Conservation (phyloP, 2,329 filamentous ascomycete species). For the Cordyceps fumosorosea region DNA sequence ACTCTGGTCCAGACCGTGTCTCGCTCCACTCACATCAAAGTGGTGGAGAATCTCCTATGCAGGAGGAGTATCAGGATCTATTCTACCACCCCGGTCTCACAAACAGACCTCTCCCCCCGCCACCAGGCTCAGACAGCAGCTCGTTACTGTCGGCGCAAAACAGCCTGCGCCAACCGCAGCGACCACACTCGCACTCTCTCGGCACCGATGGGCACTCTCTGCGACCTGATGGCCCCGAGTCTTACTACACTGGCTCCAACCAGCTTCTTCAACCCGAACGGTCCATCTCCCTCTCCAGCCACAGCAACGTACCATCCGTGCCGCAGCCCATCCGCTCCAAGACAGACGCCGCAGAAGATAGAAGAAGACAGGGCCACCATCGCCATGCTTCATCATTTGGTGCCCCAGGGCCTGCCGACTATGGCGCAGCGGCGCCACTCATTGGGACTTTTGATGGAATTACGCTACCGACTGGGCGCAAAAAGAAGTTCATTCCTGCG, state of each 20-base stretch:
- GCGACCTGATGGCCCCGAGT: slow-evolving; percentile 41
- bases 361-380: slow-evolving; percentile 47
- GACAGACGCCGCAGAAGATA: slow-evolving; percentile 79
- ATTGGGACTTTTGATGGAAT: slow-evolving; percentile 72
- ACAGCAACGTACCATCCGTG: slow-evolving; percentile 72
- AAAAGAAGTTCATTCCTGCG: slow-evolving; percentile 76
- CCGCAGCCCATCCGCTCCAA: slow-evolving; percentile 83
- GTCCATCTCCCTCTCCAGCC: slow-evolving; percentile 76
- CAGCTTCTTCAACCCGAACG: slow-evolving; percentile 50
- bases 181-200: slow-evolving; percentile 43
- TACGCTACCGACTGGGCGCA: slow-evolving; percentile 69
- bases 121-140: slow-evolving; percentile 56
- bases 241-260: slow-evolving; percentile 33
- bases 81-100: slow-evolving; percentile 86
- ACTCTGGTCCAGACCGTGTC: slow-evolving; percentile 78
- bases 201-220: slow-evolving; percentile 39
- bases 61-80: slow-evolving; percentile 77
- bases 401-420: slow-evolving; percentile 48
- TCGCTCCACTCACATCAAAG: slow-evolving; percentile 50
- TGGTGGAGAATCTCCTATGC: slow-evolving; percentile 58
- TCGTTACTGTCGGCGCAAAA: slow-evolving; percentile 42
- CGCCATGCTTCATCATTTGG: slow-evolving; percentile 43
- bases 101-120: slow-evolving; percentile 56
- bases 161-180: slow-evolving; percentile 33
- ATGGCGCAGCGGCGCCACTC: slow-evolving; percentile 48